Base-by-base conservation (phyloP, 1,284 basidiomycete species). In the Cryptococcus sp. region DNA sequence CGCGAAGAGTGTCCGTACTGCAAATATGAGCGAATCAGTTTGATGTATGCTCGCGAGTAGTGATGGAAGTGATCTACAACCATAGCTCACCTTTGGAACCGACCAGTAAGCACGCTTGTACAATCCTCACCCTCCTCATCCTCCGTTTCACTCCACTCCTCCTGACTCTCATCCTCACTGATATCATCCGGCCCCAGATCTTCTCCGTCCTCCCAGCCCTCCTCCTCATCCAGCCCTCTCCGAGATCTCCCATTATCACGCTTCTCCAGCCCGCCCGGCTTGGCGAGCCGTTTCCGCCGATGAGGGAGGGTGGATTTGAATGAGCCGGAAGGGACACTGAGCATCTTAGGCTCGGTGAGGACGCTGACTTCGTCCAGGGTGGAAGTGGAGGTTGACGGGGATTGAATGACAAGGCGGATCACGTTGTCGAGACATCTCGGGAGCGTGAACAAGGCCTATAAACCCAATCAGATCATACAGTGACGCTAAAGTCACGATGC, bases 391-490 rank as follows among this genome's bases (percentile, higher is more conserved):
- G 58, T 50, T 13, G 57, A 53, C 15, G 58, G 54, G 4, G 66
- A 56, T 16, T 59, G 15, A 55, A 73, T 65, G 18, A 67, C 66
- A 49, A 73, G 67, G 3, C 66, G 65, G 24, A 75, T 56, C 15
- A 67, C 62, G 43, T 71, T 73, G 57, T 75, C 70, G 6, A 75
- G 65, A 46, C 69, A 73, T 61, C 64, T 70, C 6, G 73, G 71
- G 1, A 72, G 49, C 0, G 68, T 61, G 8, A 72, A 35, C 8
- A 57, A 43, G 6, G 63, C 61, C 62, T 68, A 35, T 18, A 8
- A 40, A 47, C n/a, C 33, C 4, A 21, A 46, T 46, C n/a, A 1
- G 12, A 24, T 36, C 4, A 33, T 4, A 28, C 16, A n/a, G n/a
- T n/a, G n/a, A n/a, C n/a, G n/a, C n/a, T n/a, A n/a, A n/a, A 24